A percentile compares a stretch with the other conserved stretches of the same genome.
These are phyloP conservation scores for Schrenkiella parvula DNA, from an alignment of 345 rosid genomes.

Conservation along the genomic window DNA sequence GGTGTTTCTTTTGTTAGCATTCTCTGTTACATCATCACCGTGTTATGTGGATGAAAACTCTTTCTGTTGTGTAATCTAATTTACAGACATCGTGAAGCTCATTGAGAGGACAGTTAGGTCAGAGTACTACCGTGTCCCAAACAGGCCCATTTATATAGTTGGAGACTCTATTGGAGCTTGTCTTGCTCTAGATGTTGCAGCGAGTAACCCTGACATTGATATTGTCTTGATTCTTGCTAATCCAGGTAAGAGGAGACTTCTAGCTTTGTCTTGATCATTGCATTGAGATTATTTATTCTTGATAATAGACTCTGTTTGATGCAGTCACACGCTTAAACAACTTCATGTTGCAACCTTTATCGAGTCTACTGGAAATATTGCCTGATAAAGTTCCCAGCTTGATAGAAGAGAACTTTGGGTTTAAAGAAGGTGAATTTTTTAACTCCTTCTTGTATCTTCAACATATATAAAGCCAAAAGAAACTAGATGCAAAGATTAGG, in stretches of 20 bases:
- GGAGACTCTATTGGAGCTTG: slow-evolving; percentile 45
- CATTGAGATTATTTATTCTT: neutral
- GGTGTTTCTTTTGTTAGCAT: slow-evolving; percentile 28
- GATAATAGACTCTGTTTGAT: slow-evolving; percentile 6
- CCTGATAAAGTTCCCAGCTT: slow-evolving; percentile 37
- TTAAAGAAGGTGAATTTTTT: slow-evolving; percentile 32
- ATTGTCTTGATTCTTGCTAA: slow-evolving; percentile 53
- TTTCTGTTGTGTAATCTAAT: neutral
- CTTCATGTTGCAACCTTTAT: slow-evolving; percentile 41
- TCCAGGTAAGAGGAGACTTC: slow-evolving; percentile 41
- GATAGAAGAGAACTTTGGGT: slow-evolving; percentile 34
- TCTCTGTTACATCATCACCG: neutral
- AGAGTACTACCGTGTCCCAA: slow-evolving; percentile 37
- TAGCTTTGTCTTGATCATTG: neutral
- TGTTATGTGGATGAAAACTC: neutral
- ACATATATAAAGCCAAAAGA: neutral
- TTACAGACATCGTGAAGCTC: slow-evolving; percentile 48
- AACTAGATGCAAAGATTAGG: neutral
- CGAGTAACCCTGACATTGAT: slow-evolving; percentile 51
- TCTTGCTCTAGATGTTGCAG: slow-evolving; percentile 60
- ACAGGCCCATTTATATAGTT: slow-evolving; percentile 56
- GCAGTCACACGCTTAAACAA: slow-evolving; percentile 44
- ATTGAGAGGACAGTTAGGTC: slow-evolving; percentile 47
- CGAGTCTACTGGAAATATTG: slow-evolving; percentile 37
- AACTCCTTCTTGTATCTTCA: neutral